These are phyloP conservation scores for Larix kaempferi DNA, from an alignment of 75 land plant genomes.

Conservation along the genomic window DNA sequence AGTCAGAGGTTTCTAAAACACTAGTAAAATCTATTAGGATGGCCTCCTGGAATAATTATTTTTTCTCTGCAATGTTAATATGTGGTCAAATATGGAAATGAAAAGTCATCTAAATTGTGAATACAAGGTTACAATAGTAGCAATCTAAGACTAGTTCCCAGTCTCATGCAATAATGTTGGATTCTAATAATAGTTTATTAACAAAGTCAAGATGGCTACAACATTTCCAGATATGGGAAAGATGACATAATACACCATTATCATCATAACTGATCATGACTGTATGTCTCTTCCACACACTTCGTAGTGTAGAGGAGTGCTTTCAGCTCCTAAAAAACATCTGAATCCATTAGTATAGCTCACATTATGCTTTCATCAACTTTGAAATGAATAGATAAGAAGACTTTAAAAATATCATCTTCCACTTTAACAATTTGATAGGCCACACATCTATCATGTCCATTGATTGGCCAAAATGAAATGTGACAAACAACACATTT, in stretches of 20 bases:
- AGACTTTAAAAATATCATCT: slow-evolving; percentile 3
- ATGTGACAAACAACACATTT: slow-evolving; percentile 69
- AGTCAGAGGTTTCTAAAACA: too few species aligned
- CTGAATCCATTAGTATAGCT: not conserved
- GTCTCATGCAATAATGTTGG: not conserved
- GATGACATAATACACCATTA: not conserved
- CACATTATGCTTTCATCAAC: not conserved
- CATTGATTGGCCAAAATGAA: slow-evolving; percentile 70
- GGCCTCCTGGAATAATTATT: too few species aligned
- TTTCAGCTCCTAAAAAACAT: slow-evolving; percentile 60
- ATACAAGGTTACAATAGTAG: too few species aligned
- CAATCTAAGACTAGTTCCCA: not conserved
- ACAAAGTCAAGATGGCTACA: not conserved
- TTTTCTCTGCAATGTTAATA: too few species aligned
- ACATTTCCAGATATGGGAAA: not conserved
- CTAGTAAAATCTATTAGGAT: too few species aligned
- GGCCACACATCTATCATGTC: slow-evolving; percentile 60
- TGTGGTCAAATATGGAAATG: too few species aligned
- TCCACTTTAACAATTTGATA: not conserved
- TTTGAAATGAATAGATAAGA: not conserved
- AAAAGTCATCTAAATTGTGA: too few species aligned
- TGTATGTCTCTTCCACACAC: slow-evolving; percentile 77
- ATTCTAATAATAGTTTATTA: not conserved
- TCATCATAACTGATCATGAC: not conserved
- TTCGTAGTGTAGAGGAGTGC: slow-evolving; percentile 83